Percentiles rank a stretch among this genome's conserved stretches.
Conservation (phyloP, 176 grass and related monocot genomes). For the Saccharum officinarum region DNA sequence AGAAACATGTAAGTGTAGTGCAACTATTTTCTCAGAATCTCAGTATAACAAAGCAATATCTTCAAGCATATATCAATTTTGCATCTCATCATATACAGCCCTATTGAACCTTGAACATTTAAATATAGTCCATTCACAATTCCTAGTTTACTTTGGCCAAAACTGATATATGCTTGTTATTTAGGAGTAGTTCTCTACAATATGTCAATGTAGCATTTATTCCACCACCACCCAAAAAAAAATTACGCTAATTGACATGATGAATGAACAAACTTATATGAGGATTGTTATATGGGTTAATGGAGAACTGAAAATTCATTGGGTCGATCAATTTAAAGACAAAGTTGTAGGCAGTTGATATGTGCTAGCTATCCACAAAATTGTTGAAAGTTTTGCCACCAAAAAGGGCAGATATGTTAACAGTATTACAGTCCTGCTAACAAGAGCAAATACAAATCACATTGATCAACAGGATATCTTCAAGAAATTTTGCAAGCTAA, state of each 20-base stretch:
- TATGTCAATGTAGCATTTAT: neutral
- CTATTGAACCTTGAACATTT: neutral
- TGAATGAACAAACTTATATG: neutral
- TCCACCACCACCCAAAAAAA: neutral
- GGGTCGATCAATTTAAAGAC: neutral
- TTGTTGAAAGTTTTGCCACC: neutral
- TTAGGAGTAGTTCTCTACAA: neutral
- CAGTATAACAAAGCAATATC: neutral
- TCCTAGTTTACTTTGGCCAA: neutral
- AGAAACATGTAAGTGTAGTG: neutral
- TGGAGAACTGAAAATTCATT: neutral
- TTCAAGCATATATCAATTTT: neutral
- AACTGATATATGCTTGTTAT: neutral
- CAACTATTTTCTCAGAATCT: slow-evolving; percentile 2
- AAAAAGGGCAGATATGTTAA: neutral
- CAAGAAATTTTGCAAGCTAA: neutral
- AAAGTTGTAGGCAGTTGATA: neutral
- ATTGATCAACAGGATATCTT: neutral
- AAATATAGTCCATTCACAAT: neutral
- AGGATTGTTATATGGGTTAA: neutral
- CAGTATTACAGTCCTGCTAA: neutral
- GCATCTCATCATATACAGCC: neutral
- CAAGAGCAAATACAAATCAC: neutral
- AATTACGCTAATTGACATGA: neutral
- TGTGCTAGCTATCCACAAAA: neutral